Conservation (phyloP, 768 basidiomycete species). For the Hypsizygus marmoreus region DNA sequence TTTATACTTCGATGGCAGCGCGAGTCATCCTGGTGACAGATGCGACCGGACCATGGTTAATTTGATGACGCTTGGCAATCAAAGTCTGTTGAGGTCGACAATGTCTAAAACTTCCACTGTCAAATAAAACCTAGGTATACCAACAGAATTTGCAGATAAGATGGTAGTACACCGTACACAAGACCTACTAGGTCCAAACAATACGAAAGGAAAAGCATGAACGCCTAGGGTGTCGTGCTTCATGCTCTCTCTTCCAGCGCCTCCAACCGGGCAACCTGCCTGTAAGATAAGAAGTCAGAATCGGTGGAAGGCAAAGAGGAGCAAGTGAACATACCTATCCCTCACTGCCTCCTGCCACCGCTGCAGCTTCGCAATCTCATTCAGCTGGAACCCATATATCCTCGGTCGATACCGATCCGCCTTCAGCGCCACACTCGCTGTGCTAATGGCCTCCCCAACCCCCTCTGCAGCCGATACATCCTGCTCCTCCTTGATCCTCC, state of each 20-base stretch:
- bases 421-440: conserved; percentile 81
- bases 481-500: conserved; percentile 49
- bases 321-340: conserved; percentile 62
- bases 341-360: conserved; percentile 95
- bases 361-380: conserved; percentile 91
- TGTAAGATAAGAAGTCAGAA: conserved; percentile 17
- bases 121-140: no score
- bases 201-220: no score
- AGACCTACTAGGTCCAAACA: no score
- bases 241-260: conserved; percentile 35
- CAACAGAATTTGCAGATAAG: no score
- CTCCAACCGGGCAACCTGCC: conserved; percentile 55
- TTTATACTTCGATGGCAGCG: no score
- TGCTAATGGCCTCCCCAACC: conserved; percentile 71
- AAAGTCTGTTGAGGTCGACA: no score
- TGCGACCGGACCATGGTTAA: no score
- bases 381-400: conserved; percentile 96
- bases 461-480: conserved; percentile 58
- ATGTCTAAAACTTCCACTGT: no score
- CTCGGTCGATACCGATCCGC: conserved; percentile 90
- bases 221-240: no score
- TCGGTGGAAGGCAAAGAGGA: background rate
- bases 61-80: no score
- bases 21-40: no score
- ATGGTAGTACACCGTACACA: no score